These are phyloP conservation scores for Emergomyces africanus DNA, from an alignment of 2,329 filamentous ascomycete species.

Conservation along the genomic window DNA sequence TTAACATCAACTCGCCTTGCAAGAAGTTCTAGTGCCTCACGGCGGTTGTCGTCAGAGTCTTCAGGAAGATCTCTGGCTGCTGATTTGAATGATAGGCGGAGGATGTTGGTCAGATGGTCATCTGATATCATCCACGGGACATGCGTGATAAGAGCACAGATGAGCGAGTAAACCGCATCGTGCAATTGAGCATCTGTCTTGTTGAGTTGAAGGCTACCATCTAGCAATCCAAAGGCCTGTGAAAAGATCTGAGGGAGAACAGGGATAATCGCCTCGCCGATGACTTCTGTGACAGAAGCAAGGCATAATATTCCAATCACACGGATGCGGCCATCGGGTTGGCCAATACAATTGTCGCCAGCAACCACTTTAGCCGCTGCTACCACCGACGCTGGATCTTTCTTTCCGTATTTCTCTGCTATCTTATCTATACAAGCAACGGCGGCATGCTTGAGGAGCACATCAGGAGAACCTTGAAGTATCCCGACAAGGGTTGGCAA, in stretches of 20 bases:
- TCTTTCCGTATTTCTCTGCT: constrained; percentile 88
- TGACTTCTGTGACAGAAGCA: constrained; percentile 75
- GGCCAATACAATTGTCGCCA: constrained; percentile 61
- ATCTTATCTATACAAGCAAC: constrained; percentile 88
- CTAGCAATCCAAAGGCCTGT: constrained; percentile 57
- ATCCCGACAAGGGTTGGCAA: constrained; percentile 65
- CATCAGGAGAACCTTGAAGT: constrained; percentile 58
- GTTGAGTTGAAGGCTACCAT: constrained; percentile 44
- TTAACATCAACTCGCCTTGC: constrained; percentile 67
- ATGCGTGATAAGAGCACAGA: constrained; percentile 67
- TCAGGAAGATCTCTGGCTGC: constrained; percentile 49
- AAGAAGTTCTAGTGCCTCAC: constrained; percentile 58
- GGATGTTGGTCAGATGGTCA: constrained; percentile 56
- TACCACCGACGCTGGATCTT: constrained; percentile 64
- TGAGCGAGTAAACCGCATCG: constrained; percentile 68
- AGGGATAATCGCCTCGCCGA: constrained; percentile 75
- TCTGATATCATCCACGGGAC: constrained; percentile 82
- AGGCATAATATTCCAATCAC: constrained; percentile 81
- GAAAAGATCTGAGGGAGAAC: constrained; percentile 66
- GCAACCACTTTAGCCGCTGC: constrained; percentile 65
- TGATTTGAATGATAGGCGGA: constrained; percentile 61
- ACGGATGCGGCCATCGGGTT: constrained; percentile 57
- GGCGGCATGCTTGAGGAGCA: constrained; percentile 69
- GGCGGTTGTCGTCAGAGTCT: constrained; percentile 51
- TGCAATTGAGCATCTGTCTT: constrained; percentile 53